Conservation (phyloP, 768 basidiomycete genomes). For the Mycena galericulata region DNA sequence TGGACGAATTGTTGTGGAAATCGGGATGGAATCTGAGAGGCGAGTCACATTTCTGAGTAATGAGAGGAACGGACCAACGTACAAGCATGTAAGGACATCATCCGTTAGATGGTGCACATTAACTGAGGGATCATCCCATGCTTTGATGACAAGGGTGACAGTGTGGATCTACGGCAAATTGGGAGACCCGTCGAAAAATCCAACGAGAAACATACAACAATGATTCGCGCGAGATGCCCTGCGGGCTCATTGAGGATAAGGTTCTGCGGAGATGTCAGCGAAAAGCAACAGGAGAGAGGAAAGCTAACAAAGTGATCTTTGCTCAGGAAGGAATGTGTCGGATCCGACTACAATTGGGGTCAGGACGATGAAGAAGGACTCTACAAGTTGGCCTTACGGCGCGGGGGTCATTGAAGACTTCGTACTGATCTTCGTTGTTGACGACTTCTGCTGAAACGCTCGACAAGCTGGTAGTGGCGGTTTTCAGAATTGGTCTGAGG, state of each 20-base stretch:
- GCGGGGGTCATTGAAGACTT: constrained; percentile 87
- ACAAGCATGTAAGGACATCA: constrained; percentile 77
- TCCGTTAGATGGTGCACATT: constrained; percentile 70
- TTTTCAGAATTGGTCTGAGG: constrained; percentile 81
- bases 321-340: constrained; percentile 89
- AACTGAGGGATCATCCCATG: constrained; percentile 81
- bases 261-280: constrained; percentile 57
- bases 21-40: constrained; percentile 82
- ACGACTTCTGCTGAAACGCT: constrained; percentile 82
- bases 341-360: constrained; percentile 70
- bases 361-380: not conserved
- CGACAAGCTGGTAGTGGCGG: constrained; percentile 72
- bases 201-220: constrained; percentile 60
- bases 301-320: constrained; percentile 88
- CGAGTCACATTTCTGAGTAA: not conserved
- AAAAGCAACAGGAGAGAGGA: not conserved
- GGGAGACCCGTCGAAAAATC: not conserved
- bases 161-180: constrained; percentile 61
- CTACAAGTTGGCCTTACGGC: constrained; percentile 59
- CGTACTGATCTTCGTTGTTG: constrained; percentile 84
- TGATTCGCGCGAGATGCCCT: constrained; percentile 75
- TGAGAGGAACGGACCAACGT: constrained; percentile 38
- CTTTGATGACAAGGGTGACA: constrained; percentile 76
- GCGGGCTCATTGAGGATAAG: constrained; percentile 88
- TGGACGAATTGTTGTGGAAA: constrained; percentile 73